Evolutionary conservation across 78 protist species (phyloP).

Genomic region (Monosiga brevicollis): DNA sequence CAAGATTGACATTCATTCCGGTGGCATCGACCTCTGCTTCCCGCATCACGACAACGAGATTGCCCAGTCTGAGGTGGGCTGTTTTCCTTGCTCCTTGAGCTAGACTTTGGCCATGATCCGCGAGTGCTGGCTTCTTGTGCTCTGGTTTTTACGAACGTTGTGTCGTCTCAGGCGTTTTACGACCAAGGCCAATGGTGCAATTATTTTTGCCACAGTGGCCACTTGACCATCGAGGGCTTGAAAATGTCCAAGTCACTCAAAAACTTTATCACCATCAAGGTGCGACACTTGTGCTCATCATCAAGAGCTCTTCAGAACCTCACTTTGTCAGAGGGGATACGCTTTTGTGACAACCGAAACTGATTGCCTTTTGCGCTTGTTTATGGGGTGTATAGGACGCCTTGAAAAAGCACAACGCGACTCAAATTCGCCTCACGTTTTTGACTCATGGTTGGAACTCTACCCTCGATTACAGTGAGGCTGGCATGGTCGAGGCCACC

Average conservation of each 20-base stretch:
- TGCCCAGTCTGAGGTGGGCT: slow-evolving; percentile 82
- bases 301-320: background rate
- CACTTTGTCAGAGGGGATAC: background rate
- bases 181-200: background rate
- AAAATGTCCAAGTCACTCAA: slow-evolving; percentile 97
- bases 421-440: slow-evolving; percentile 84
- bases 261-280: slow-evolving; percentile 85
- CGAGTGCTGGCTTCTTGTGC: background rate
- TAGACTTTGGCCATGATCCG: background rate
- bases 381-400: slow-evolving; percentile 43
- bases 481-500: no score
- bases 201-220: slow-evolving; percentile 19
- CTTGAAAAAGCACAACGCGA: slow-evolving; percentile 62
- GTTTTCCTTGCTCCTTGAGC: background rate
- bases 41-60: slow-evolving; percentile 99
- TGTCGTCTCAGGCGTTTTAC: background rate
- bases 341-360: no score
- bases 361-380: no score
- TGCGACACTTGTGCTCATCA: background rate
- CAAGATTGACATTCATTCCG: slow-evolving; percentile 70
- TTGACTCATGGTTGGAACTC: slow-evolving; percentile 55
- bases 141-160: background rate
- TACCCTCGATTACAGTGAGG: slow-evolving; percentile 63
- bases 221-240: slow-evolving; percentile 72
- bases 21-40: slow-evolving; percentile 94